phyloP scores from a whole-genome alignment of 2,329 filamentous ascomycete species.

The Chrysoporthe puriensis region DNA sequence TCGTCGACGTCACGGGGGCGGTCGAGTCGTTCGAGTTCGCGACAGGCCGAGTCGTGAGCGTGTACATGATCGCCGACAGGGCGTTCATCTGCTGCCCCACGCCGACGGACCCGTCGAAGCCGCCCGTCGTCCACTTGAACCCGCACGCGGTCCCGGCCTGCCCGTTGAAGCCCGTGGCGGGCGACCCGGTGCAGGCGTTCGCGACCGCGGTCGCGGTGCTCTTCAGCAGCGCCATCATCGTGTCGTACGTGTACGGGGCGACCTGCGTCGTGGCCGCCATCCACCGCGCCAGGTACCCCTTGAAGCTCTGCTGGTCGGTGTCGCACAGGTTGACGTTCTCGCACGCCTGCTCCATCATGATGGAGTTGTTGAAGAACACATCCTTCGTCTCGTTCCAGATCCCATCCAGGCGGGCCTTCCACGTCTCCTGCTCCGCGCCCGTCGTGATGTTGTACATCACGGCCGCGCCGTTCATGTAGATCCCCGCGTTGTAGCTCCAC shows the following conservation, averaged over 20 bases:
- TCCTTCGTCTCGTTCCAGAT: conserved; percentile 54
- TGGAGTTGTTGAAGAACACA: conserved; percentile 59
- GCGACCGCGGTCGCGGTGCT: conserved; percentile 58
- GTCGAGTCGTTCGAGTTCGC: conserved; percentile 32
- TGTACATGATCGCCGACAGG: conserved; percentile 65
- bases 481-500: conserved; percentile 73
- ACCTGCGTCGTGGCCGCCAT: conserved; percentile 58
- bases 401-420: conserved; percentile 63
- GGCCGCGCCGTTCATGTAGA: conserved; percentile 65
- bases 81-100: conserved; percentile 74
- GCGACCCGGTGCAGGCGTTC: conserved; percentile 52
- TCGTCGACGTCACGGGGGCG: conserved; percentile 54
- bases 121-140: conserved; percentile 62
- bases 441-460: conserved; percentile 67
- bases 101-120: conserved; percentile 63
- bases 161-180: conserved; percentile 51
- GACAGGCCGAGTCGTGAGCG: conserved; percentile 48
- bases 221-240: conserved; percentile 55
- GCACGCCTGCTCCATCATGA: conserved; percentile 71
- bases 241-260: conserved; percentile 54
- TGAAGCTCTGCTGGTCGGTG: conserved; percentile 74
- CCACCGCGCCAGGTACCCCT: conserved; percentile 75
- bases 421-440: conserved; percentile 44
- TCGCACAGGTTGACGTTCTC: conserved; percentile 66
- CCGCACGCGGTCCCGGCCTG: conserved; percentile 65